Conservation (phyloP, 352 stramenopile genomes). For the Phytophthora colocasiae region DNA sequence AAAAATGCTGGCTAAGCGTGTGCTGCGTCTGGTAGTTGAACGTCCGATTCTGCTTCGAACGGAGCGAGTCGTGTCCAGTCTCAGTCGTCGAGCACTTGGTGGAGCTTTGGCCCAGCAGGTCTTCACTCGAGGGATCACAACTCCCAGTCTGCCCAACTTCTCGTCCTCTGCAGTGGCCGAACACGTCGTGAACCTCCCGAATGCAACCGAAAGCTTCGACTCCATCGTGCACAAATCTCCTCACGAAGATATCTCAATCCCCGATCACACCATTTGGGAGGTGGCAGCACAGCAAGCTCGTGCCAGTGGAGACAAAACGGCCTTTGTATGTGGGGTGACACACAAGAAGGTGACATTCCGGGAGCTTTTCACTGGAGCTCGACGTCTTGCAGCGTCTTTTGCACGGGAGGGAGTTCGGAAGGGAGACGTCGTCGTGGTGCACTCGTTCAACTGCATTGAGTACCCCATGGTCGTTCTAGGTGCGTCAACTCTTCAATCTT, state of each 20-base stretch:
- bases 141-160: conserved; percentile 29
- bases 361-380: conserved; percentile 41
- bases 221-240: conserved; percentile 56
- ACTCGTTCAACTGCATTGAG: conserved; percentile 70
- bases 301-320: conserved; percentile 36
- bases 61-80: background rate
- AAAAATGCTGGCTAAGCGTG: conserved; percentile 24
- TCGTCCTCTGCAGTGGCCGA: conserved; percentile 26
- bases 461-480: conserved; percentile 64
- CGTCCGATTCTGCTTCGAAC: conserved; percentile 10
- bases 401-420: conserved; percentile 46
- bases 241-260: conserved; percentile 40
- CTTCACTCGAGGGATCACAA: conserved; percentile 20
- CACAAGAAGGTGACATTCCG: conserved; percentile 50
- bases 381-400: conserved; percentile 45
- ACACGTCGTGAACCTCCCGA: conserved; percentile 16
- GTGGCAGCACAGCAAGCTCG: conserved; percentile 46
- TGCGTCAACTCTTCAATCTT: conserved; percentile 15
- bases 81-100: conserved; percentile 11
- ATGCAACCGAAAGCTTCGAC: conserved; percentile 19
- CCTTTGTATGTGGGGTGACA: conserved; percentile 55
- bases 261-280: conserved; percentile 55
- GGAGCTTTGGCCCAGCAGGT: conserved; percentile 20
- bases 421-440: conserved; percentile 60
- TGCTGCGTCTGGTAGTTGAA: conserved; percentile 22